Evolutionary conservation across 441 rosid species (phyloP), one percentile per base, ranked within the genome.

Genomic region (Mallotus repandus): DNA sequence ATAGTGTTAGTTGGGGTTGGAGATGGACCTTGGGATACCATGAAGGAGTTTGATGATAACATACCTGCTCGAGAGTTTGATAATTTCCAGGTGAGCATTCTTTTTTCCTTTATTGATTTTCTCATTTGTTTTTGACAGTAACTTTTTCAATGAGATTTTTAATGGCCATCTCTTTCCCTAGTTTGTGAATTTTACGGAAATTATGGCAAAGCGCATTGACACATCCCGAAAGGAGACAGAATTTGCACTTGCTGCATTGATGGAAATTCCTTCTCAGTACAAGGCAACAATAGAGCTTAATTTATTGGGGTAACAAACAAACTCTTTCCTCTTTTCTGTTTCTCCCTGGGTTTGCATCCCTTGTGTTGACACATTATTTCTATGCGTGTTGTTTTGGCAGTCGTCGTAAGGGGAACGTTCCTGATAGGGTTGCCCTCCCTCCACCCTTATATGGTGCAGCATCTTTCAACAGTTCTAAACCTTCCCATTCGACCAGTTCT

Each of bases 1-100:
- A 96, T 96, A 66, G 85, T 96, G 53, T 79, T 93, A 65, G 98
- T 96, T 45, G 98, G 99, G 77, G 99, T 96, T 62, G 99, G 99
- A 69, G 99, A 96, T 76, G 99, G 98, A 10, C 99, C 99, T 9
- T 96, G 99, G 99, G 97, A 93, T 79, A 87, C 86, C 68, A 93
- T 96, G 98, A 89, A 72, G 78, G 94, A 91, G 78, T 96, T 96
- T 66, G 98, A 96, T 74, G 98, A 93, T 73, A 91, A 96, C 85
- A 96, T 96, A 74, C 99, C 99, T 52, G 77, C 89, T 65, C 89
- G 98, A 16, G 89, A 87, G 55, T 96, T 93, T 35, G 97, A 93
- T 80, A 96, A 96, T 57, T 96, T 96, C 80, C 99, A 95, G 87
- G 99, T 86, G 78, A 56, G 25, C 58, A 4, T 16, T 70, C 38